phyloP scores from a whole-genome alignment of 2,329 filamentous ascomycete species.

The Xylariaceae sp. region DNA sequence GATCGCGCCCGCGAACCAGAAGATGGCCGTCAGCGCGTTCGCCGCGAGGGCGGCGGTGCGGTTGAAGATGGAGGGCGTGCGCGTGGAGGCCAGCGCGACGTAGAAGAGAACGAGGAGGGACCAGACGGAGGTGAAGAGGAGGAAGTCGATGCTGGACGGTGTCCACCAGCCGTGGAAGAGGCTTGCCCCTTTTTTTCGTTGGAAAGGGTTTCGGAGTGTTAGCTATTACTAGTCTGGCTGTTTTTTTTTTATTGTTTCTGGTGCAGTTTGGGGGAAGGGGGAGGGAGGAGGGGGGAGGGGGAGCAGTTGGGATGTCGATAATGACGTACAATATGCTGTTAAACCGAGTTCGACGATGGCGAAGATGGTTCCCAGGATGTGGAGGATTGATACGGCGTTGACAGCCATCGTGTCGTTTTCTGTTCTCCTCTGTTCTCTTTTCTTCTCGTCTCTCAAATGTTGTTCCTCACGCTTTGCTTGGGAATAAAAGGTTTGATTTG shows the following conservation, averaged over 20 bases:
- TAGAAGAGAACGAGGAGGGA: slow-evolving; percentile 66
- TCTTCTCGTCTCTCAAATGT: too few relatives aligned
- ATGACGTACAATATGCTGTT: slow-evolving; percentile 60
- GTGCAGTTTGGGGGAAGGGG: neutral
- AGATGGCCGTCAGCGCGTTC: slow-evolving; percentile 70
- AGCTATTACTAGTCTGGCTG: neutral
- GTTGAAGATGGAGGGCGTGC: slow-evolving; percentile 56
- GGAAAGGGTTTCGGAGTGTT: neutral
- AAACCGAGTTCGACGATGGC: slow-evolving; percentile 70
- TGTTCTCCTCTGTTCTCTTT: neutral
- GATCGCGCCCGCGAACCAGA: slow-evolving; percentile 86
- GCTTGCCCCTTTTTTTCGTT: slow-evolving; percentile 44
- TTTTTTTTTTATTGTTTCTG: neutral
- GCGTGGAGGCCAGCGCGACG: slow-evolving; percentile 61
- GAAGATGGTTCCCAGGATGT: slow-evolving; percentile 61
- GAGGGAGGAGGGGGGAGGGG: neutral
- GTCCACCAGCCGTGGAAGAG: slow-evolving; percentile 37
- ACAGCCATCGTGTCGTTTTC: slow-evolving; percentile 41
- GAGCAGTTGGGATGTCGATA: neutral
- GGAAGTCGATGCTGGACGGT: slow-evolving; percentile 63
- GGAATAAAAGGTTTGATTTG: too few relatives aligned
- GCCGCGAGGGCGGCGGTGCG: slow-evolving; percentile 59
- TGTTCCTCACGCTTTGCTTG: neutral
- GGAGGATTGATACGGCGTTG: slow-evolving; percentile 55
- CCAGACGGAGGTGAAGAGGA: slow-evolving; percentile 76